Evolutionary conservation across 2,329 filamentous ascomycete species (phyloP), one percentile per base, ranked within the genome.

Genomic region (Juglanconis juglandina): DNA sequence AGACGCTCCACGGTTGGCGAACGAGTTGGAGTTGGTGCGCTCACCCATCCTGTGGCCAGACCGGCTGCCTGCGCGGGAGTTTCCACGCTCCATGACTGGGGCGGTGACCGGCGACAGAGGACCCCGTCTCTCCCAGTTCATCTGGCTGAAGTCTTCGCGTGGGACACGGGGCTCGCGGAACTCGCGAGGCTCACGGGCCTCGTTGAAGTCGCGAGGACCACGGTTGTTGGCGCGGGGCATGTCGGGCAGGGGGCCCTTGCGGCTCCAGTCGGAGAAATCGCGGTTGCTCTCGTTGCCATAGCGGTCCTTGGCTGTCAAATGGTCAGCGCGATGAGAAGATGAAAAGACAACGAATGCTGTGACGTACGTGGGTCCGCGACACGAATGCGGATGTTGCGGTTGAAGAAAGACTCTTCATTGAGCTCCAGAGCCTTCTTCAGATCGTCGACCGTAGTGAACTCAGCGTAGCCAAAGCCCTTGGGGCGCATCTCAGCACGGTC

Each of bases 401-500:
- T 92, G 74, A 96, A 89, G 75, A 98, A 93, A 61, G 86, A 87
- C 63, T 86, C 82, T 69, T 92, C 91, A 70, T 93, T 93, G 65
- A 95, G 84, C 61, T 87, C 86, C 65, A 99, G 84, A 59, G 95
- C 95, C 77, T 92, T 89, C 81, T 96, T 96, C 70, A 99, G 81
- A 62, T 94, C 94, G 53, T 98, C 94, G 49, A 95, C 79, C 55
- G 87, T 88, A 66, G 83, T 87, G 71, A 99, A 99, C 76, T 99
- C 95, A 66, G 96, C 94, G 74, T 99, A 99, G 64, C 94, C 95
- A 70, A 99, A 99, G 53, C 95, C 95, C 81, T 99, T 99, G 66
- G 95, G 95, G 71, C 93, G 92, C 76, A 89, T 87, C 72, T 95
- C 90, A 74, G 96, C 83, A 72, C 94, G 95, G 77, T 99, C 96